Conservation (phyloP, 2,329 filamentous ascomycete species). For the Cadophora luteo-olivacea region DNA sequence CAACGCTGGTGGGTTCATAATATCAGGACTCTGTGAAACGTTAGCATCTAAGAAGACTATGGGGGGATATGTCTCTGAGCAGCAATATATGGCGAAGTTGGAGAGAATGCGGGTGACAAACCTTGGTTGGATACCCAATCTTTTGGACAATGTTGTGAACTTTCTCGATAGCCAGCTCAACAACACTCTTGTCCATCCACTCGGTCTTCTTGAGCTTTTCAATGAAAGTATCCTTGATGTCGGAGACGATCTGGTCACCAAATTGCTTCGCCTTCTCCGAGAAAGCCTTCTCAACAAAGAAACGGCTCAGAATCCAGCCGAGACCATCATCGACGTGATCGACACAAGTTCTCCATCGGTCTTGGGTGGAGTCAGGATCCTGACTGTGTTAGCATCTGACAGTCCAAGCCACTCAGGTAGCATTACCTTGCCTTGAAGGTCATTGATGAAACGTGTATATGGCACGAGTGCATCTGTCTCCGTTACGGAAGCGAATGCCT, state of each 20-base stretch:
- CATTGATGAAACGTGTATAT: conserved; percentile 64
- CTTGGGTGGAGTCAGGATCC: conserved; percentile 65
- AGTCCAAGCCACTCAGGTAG: background rate
- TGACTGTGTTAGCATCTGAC: conserved; percentile 31
- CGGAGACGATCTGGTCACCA: conserved; percentile 72
- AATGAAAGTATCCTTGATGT: conserved; percentile 72
- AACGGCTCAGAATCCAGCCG: conserved; percentile 73
- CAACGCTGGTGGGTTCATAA: conserved; percentile 62
- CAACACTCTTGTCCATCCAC: conserved; percentile 71
- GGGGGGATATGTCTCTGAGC: background rate
- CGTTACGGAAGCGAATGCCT: conserved; percentile 57
- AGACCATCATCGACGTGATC: conserved; percentile 61
- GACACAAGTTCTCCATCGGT: conserved; percentile 72
- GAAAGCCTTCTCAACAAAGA: conserved; percentile 74
- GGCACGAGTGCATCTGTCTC: conserved; percentile 66
- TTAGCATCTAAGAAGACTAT: conserved; percentile 25
- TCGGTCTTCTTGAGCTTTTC: conserved; percentile 62
- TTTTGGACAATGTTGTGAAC: conserved; percentile 72
- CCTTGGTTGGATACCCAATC: conserved; percentile 69
- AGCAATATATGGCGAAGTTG: background rate
- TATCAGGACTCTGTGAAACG: conserved; percentile 57
- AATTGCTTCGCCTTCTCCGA: conserved; percentile 69
- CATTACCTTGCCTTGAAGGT: conserved; percentile 60
- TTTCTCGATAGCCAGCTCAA: conserved; percentile 66
- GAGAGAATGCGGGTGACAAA: conserved; percentile 19